Evolutionary conservation across 2,329 filamentous ascomycete genomes (phyloP), one percentile per base, ranked within the genome.

Genomic region (Ploettnerulaceae sp.): DNA sequence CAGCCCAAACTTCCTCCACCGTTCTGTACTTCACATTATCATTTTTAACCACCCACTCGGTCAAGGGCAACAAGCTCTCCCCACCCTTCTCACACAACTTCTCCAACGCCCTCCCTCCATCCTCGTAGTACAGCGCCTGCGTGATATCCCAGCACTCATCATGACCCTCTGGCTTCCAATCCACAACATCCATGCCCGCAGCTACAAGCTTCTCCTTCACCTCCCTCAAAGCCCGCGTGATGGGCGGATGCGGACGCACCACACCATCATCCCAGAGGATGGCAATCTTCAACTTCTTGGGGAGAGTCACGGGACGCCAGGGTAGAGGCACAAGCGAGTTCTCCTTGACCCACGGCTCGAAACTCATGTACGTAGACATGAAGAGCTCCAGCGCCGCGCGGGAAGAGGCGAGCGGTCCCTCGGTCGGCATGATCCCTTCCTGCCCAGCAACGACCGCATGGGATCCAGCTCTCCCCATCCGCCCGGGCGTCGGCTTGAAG

Each of bases 251-350:
- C n/a, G 49, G 47, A 11, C 14, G 34, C 0, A 58, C 58, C 1
- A 57, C 41, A 0, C 42, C 39, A 34, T 60, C 58, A 11, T 52
- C 38, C 35, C 51, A 60, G 26, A 61, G 54, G 2, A 61, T 38
- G 3, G 65, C 64, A 38, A 71, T 69, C 26, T 65, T 66, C 1
- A 69, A 64, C 0, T 48, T 53, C 1, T 18, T 14, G 8, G 48
- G 38, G 33, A 50, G 43, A 9, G 37, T 43, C 3, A 50, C 34
- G 2, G 37, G 5, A 1, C 48, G 43, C 48, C 48, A 50, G 0
- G 74, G 73, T 1, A 79, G 68, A 0, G 73, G 72, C 0, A 77
- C 57, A 17, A 73, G 68, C 34, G 71, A 72, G 0, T 74, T 71
- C 40, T 80, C 77, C 12, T 66, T 51, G 0, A 67, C 58, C 74